These are phyloP conservation scores for Fusarium compactum DNA, from an alignment of 2,329 filamentous ascomycete genomes.

Conservation along the genomic window DNA sequence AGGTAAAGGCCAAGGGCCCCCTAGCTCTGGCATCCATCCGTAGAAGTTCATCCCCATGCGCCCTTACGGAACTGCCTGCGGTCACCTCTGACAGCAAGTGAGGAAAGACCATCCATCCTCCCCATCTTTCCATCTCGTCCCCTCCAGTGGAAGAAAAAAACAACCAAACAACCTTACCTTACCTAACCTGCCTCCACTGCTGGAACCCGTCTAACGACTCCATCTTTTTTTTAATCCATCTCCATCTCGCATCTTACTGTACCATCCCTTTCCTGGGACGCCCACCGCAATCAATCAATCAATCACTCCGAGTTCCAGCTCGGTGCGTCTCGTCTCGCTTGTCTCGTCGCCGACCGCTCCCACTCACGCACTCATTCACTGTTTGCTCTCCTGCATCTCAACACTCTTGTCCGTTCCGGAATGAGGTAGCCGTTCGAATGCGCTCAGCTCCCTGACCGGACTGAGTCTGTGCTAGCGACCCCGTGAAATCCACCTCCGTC, in stretches of 20 bases:
- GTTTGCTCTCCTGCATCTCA: conserved; percentile 26
- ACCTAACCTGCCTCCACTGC: conserved; percentile 23
- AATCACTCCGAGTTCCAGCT: conserved; percentile 16
- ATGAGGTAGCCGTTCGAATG: conserved; percentile 69
- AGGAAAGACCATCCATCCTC: conserved; percentile 29
- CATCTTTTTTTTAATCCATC: conserved; percentile 44
- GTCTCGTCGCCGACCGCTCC: conserved; percentile 22
- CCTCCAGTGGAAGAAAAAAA: conserved; percentile 22
- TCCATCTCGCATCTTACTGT: conserved; percentile 41
- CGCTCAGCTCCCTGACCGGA: conserved; percentile 72
- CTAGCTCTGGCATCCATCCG: conserved; percentile 10
- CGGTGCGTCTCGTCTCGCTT: conserved; percentile 12
- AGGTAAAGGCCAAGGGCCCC: conserved; percentile 13
- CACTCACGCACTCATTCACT: conserved; percentile 7
- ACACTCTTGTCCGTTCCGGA: conserved; percentile 54
- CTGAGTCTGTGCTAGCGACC: conserved; percentile 59
- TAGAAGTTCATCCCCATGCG: conserved; percentile 20
- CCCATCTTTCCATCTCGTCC: conserved; percentile 30
- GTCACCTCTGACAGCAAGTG: conserved; percentile 29
- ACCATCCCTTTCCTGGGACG: conserved; percentile 35
- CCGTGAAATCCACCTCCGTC: conserved; percentile 45
- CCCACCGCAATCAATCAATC: conserved; percentile 30
- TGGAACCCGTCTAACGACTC: conserved; percentile 41
- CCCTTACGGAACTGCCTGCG: conserved; percentile 38
- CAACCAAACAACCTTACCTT: conserved; percentile 39